Conservation (phyloP, 2,329 filamentous ascomycete species). For the Fusarium sp. region DNA sequence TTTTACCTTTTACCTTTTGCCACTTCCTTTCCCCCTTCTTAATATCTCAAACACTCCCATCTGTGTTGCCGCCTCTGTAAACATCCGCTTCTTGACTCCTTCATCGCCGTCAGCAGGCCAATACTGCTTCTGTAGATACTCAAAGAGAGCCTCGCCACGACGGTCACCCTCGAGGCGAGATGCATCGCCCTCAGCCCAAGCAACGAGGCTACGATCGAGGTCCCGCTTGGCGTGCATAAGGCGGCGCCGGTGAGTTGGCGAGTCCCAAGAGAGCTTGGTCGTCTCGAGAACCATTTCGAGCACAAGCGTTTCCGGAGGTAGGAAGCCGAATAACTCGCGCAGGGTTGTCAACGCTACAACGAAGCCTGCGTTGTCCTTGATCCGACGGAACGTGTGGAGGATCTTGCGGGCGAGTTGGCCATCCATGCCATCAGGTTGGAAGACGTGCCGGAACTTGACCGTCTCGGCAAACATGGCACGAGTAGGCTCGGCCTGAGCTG, state of each 20-base stretch:
- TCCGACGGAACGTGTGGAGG: conserved; percentile 61
- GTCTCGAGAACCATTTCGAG: conserved; percentile 60
- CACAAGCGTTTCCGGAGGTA: conserved; percentile 58
- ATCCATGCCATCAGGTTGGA: conserved; percentile 57
- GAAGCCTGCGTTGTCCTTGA: conserved; percentile 58
- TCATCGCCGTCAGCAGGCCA: conserved; percentile 47
- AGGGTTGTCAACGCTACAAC: conserved; percentile 59
- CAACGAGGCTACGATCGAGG: conserved; percentile 54
- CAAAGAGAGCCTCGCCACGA: conserved; percentile 55
- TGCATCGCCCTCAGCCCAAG: conserved; percentile 46
- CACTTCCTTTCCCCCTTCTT: conserved; percentile 29
- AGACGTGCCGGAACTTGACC: conserved; percentile 60
- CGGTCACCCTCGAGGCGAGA: conserved; percentile 52
- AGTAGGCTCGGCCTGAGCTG: conserved; percentile 49
- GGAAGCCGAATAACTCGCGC: conserved; percentile 56
- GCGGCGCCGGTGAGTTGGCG: conserved; percentile 53
- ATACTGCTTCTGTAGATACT: conserved; percentile 56
- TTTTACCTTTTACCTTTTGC: conserved; percentile 26
- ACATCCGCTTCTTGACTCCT: conserved; percentile 40
- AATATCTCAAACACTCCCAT: conserved; percentile 57
- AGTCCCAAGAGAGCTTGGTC: conserved; percentile 57
- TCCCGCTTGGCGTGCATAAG: conserved; percentile 57
- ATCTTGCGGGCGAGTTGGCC: conserved; percentile 61
- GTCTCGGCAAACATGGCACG: conserved; percentile 60
- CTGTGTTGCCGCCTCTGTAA: conserved; percentile 52